Conservation (phyloP, 1,284 basidiomycete genomes). For the Papiliotrema flavescens region DNA sequence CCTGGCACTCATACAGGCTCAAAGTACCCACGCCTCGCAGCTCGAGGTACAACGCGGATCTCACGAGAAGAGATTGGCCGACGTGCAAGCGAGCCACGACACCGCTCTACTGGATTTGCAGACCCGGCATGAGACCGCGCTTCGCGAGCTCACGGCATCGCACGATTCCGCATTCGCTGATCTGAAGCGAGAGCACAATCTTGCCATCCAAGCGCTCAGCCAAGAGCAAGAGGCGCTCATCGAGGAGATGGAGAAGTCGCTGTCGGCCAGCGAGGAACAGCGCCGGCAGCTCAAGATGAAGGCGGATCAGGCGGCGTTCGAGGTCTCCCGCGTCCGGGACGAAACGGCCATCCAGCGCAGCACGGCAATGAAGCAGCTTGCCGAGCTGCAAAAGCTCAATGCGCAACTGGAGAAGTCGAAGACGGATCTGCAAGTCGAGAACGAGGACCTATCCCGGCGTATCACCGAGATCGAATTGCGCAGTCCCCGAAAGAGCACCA, state of each 20-base stretch:
- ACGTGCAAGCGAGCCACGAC: conserved; percentile 16
- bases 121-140: conserved; percentile 13
- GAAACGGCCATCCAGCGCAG: conserved; percentile 35
- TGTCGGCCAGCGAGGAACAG: conserved; percentile 36
- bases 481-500: conserved; percentile 9
- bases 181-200: conserved; percentile 9
- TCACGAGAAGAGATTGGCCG: conserved; percentile 20
- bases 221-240: conserved; percentile 29
- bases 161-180: conserved; percentile 15
- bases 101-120: conserved; percentile 12
- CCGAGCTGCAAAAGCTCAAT: conserved; percentile 27
- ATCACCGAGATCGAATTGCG: conserved; percentile 18
- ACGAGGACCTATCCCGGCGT: conserved; percentile 16
- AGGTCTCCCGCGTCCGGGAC: conserved; percentile 39
- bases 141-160: conserved; percentile 16
- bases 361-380: conserved; percentile 25
- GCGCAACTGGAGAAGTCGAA: conserved; percentile 21
- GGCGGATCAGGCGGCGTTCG: conserved; percentile 42
- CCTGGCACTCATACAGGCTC: conserved; percentile 6
- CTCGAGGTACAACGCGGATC: conserved; percentile 15
- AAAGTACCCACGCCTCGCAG: conserved; percentile 15
- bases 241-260: conserved; percentile 37
- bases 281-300: conserved; percentile 45
- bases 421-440: conserved; percentile 24
- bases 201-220: conserved; percentile 17